Evolutionary conservation across 306 rosid genomes (phyloP).

Genomic region (Albizia julibrissin): DNA sequence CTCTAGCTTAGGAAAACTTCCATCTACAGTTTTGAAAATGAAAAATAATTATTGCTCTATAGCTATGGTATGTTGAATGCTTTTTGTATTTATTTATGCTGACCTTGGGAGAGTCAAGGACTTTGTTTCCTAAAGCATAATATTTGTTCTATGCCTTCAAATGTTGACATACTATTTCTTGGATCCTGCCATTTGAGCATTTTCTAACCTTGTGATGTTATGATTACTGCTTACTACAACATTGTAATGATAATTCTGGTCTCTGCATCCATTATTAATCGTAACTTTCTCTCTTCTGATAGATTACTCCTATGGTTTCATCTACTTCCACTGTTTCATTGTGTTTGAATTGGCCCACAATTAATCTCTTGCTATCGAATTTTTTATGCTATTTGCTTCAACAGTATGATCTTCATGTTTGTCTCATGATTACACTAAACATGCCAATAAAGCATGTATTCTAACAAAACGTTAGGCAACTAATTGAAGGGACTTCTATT

Average conservation of each 20-base stretch:
- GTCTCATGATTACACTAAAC: constrained; percentile 17
- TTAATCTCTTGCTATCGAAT: not conserved
- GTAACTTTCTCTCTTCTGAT: not conserved
- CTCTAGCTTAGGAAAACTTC: not conserved
- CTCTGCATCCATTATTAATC: not conserved
- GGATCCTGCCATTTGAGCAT: constrained; percentile 7
- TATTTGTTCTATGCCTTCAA: not conserved
- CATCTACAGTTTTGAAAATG: not conserved
- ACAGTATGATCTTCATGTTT: constrained; percentile 8
- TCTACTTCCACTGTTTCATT: not conserved
- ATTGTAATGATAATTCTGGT: not conserved
- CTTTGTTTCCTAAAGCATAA: not conserved
- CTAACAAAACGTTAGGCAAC: not conserved
- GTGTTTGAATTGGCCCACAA: not conserved
- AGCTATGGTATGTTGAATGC: not conserved
- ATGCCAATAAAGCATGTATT: constrained; percentile 12
- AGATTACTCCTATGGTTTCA: not conserved
- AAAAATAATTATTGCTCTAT: not conserved
- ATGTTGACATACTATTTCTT: not conserved
- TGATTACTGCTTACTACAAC: not conserved
- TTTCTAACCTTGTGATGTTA: constrained; percentile 6
- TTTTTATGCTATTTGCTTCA: not conserved
- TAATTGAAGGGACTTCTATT: constrained; percentile 18
- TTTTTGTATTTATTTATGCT: not conserved
- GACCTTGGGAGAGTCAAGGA: not conserved